phyloP scores from a whole-genome alignment of 2,329 filamentous ascomycete genomes.

The Leptographium galeiforme region DNA sequence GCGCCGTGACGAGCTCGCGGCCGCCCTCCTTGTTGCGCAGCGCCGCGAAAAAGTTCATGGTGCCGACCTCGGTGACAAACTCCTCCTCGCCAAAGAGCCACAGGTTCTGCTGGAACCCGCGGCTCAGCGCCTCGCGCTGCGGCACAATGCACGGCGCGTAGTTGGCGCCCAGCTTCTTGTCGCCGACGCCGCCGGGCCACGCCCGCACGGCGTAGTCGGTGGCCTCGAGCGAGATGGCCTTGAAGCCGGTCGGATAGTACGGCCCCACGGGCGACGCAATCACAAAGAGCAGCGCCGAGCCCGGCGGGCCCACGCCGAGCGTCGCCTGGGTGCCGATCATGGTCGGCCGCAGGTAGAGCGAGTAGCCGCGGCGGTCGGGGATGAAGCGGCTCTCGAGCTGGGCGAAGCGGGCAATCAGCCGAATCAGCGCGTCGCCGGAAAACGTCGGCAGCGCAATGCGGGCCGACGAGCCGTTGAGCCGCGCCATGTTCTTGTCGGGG shows the following conservation, averaged over 20 bases:
- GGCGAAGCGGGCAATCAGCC: conserved; percentile 69
- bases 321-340: conserved; percentile 96
- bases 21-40: conserved; percentile 74
- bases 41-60: conserved; percentile 95
- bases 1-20: conserved; percentile 88
- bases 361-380: conserved; percentile 75
- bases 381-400: conserved; percentile 82
- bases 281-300: conserved; percentile 81
- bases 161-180: conserved; percentile 98
- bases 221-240: conserved; percentile 87
- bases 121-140: conserved; percentile 77
- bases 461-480: conserved; percentile 79
- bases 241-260: conserved; percentile 98
- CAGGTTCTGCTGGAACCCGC: conserved; percentile 94
- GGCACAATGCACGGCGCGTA: conserved; percentile 99
- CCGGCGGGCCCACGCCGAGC: conserved; percentile 82
- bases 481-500: conserved; percentile 90
- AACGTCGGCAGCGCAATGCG: conserved; percentile 91
- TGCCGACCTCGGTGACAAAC: conserved; percentile 92
- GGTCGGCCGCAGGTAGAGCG: conserved; percentile 86
- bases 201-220: conserved; percentile 94
- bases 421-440: conserved; percentile 57
- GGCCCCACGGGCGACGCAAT: conserved; percentile 95
- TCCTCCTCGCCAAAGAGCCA: conserved; percentile 96
- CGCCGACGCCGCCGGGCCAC: conserved; percentile 93